Evolutionary conservation across 78 protist genomes (phyloP).

Genomic region (Guillardia theta): DNA sequence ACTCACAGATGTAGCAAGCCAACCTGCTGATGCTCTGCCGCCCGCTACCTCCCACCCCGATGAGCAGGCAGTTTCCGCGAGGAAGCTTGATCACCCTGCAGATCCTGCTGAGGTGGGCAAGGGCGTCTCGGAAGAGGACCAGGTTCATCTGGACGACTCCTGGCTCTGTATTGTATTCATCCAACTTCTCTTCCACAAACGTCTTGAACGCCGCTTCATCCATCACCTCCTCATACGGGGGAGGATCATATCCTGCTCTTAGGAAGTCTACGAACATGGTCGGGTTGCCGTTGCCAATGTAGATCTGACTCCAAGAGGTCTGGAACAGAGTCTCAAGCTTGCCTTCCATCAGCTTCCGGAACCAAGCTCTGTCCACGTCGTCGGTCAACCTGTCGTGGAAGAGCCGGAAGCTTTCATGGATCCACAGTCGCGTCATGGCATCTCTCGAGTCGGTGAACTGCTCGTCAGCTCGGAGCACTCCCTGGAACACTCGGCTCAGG

Average conservation of each 20-base stretch:
- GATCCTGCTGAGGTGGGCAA: slow-evolving; percentile 55
- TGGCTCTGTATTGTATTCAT: slow-evolving; percentile 67
- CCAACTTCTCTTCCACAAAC: slow-evolving; percentile 62
- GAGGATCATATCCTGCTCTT: not conserved
- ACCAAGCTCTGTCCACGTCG: not conserved
- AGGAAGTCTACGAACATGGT: slow-evolving; percentile 70
- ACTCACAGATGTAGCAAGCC: slow-evolving; percentile 48
- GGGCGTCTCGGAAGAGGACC: slow-evolving; percentile 77
- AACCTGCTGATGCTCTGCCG: slow-evolving; percentile 62
- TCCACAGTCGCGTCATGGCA: not conserved
- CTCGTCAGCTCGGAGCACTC: slow-evolving; percentile 49
- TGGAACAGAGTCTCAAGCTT: slow-evolving; percentile 28
- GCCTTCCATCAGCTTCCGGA: not conserved
- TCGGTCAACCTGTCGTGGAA: slow-evolving; percentile 42
- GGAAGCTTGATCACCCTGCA: slow-evolving; percentile 55
- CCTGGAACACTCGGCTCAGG: slow-evolving; percentile 53
- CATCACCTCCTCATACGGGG: slow-evolving; percentile 55
- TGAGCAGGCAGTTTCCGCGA: slow-evolving; percentile 62
- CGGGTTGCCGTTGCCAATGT: not conserved
- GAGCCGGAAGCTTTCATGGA: not conserved
- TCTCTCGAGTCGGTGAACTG: slow-evolving; percentile 31
- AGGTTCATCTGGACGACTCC: slow-evolving; percentile 59
- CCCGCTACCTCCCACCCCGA: slow-evolving; percentile 71
- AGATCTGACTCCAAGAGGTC: slow-evolving; percentile 43
- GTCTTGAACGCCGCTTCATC: not conserved